phyloP scores from a whole-genome alignment of 768 basidiomycete species.

The Boletus bicolor region DNA sequence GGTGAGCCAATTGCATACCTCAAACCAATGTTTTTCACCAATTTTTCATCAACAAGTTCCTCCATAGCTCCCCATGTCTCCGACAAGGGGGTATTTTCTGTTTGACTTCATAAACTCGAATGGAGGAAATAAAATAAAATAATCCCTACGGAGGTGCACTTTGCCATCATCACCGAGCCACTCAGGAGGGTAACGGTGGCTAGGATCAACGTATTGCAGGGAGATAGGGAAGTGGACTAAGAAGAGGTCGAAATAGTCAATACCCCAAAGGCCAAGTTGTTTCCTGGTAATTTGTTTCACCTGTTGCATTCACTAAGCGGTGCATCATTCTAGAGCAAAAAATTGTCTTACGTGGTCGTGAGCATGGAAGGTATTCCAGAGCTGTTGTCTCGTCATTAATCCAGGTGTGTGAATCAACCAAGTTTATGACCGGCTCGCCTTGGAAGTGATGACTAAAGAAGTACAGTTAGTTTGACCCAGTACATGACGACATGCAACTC shows the following conservation, averaged over 20 bases:
- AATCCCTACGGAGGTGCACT: slow-evolving; percentile 54
- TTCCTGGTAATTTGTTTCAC: slow-evolving; percentile 52
- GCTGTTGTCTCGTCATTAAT: slow-evolving; percentile 35
- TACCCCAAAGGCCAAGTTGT: slow-evolving; percentile 78
- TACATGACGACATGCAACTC: slow-evolving; percentile 29
- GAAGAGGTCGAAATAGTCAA: slow-evolving; percentile 82
- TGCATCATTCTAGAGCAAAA: not conserved
- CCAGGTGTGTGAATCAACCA: not conserved
- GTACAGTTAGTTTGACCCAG: not conserved
- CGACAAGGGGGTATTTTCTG: slow-evolving; percentile 66
- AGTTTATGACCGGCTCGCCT: slow-evolving; percentile 39
- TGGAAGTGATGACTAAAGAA: slow-evolving; percentile 73
- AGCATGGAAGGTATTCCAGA: slow-evolving; percentile 90
- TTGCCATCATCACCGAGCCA: slow-evolving; percentile 76
- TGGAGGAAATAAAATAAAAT: not conserved
- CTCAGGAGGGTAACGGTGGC: slow-evolving; percentile 74
- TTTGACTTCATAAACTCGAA: not conserved
- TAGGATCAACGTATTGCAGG: slow-evolving; percentile 75
- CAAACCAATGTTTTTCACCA: slow-evolving; percentile 77
- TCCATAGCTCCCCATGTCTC: slow-evolving; percentile 89
- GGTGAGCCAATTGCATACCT: slow-evolving; percentile 40
- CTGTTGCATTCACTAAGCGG: slow-evolving; percentile 28
- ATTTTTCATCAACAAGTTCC: slow-evolving; percentile 64
- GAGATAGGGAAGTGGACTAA: slow-evolving; percentile 85
- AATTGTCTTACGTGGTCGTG: slow-evolving; percentile 57